phyloP scores from a whole-genome alignment of 345 rosid genomes.

The Conringia planisiliqua region DNA sequence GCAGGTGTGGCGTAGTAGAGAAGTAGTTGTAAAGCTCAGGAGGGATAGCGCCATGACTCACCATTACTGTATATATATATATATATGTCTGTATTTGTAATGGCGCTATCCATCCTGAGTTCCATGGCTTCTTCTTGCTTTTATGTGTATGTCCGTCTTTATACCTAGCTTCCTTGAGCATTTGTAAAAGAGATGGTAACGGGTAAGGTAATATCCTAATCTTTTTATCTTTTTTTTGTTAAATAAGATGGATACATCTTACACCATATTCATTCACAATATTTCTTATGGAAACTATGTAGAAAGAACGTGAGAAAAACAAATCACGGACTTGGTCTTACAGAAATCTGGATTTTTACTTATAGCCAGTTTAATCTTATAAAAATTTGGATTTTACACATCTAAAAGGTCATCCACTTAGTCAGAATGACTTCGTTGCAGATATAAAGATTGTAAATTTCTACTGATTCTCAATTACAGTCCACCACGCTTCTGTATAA shows the following conservation, averaged over 20 bases:
- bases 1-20: conserved; percentile 11
- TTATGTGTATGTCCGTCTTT: neutral
- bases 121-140: conserved; percentile 28
- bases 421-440: neutral
- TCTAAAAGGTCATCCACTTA: neutral
- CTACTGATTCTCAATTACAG: neutral
- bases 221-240: neutral
- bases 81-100: neutral
- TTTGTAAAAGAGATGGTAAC: neutral
- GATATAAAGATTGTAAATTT: neutral
- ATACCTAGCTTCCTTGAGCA: neutral
- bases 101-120: conserved; percentile 36
- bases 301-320: neutral
- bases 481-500: neutral
- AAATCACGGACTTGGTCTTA: neutral
- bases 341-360: neutral
- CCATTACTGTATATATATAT: neutral
- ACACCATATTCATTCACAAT: neutral
- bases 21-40: conserved; percentile 30
- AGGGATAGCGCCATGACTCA: conserved; percentile 30
- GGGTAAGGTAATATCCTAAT: neutral
- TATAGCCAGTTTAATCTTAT: neutral
- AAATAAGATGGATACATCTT: neutral
- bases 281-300: neutral
- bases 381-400: neutral